Base-by-base conservation (phyloP, 345 rosid genomes). In the Aegle marmelos region DNA sequence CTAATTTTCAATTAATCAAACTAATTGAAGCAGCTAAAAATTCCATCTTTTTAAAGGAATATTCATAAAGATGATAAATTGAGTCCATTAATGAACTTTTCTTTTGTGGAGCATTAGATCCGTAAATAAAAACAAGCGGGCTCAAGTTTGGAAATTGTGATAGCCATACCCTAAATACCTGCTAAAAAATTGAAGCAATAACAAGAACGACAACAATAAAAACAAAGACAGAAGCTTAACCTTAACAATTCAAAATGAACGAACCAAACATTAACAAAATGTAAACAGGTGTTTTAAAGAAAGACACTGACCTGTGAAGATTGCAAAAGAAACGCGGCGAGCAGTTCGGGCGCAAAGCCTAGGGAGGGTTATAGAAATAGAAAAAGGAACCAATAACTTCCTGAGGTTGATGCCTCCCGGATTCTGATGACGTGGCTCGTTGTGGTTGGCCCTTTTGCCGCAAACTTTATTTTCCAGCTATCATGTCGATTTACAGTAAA, bases 261-360 rank as follows among this genome's bases (percentile, higher is more conserved):
- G 24, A 54, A 71, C 27, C 27, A 54, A 19, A 41, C 56, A 27
- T 7, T 9, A 70, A 48, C 59, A 17, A 24, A 45, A 22, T 24
- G n/a, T 22, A 14, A 2, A 68, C 25, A 41, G 58, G 2, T 54
- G 8, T 1, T 54, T 41, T 8, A n/a, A 41, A 64, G 30, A 28
- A 9, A 48, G 48, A 59, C 48, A 75, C 70, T 63, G 31, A 75
- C 78, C 78, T 75, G 61, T 11, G 30, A 63, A 31, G n/a, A 31
- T 30, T 21, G 69, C 70, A 31, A 39, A 22, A 9, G 70, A 31
- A 63, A 48, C 60, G 70, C 61, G n/a, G 66, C 25, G 36, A 16
- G 21, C 48, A 45, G 62, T 48, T 22, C 67, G 41, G 33, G 50
- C 57, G 25, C 60, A 11, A 45, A 30, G 39, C 0, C 7, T 17